Evolutionary conservation across 2,329 filamentous ascomycete species (phyloP).

Genomic region (Phialophora tarda): DNA sequence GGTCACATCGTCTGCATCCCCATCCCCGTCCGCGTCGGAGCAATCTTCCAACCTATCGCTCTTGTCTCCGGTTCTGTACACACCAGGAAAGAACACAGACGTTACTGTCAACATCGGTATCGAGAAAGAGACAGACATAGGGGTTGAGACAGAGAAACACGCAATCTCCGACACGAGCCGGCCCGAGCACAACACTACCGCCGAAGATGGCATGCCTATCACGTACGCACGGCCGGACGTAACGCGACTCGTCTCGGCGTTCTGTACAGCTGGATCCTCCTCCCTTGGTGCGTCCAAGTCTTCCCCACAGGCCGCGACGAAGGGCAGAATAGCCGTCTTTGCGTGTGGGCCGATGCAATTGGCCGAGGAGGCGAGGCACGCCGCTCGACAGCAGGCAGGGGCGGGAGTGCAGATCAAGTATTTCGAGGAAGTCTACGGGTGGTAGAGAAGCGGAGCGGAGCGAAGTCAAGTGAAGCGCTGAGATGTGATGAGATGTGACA

Average conservation of each 20-base stretch:
- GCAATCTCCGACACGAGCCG: not conserved
- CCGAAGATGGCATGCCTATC: not conserved
- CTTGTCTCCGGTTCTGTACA: not conserved
- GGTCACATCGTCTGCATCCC: not conserved
- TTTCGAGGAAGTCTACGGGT: slow-evolving; percentile 7
- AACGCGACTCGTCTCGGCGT: not conserved
- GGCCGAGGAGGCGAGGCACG: slow-evolving; percentile 2
- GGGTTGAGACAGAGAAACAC: not conserved
- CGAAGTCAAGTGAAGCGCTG: too few species aligned
- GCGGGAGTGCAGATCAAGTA: not conserved
- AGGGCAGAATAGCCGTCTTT: not conserved
- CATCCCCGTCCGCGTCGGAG: not conserved
- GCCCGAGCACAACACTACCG: not conserved
- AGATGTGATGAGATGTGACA: too few species aligned
- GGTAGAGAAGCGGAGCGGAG: not conserved
- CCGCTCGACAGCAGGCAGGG: not conserved
- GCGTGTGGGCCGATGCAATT: not conserved
- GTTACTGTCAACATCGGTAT: not conserved
- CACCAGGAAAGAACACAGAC: not conserved
- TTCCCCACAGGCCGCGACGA: not conserved
- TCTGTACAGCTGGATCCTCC: slow-evolving; percentile 2
- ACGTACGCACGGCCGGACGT: not conserved
- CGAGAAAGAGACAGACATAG: not conserved
- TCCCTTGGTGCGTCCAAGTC: not conserved
- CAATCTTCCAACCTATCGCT: not conserved